These are phyloP conservation scores for Epipyxis sp. DNA, from an alignment of 108 stramenopile genomes.

Conservation along the genomic window DNA sequence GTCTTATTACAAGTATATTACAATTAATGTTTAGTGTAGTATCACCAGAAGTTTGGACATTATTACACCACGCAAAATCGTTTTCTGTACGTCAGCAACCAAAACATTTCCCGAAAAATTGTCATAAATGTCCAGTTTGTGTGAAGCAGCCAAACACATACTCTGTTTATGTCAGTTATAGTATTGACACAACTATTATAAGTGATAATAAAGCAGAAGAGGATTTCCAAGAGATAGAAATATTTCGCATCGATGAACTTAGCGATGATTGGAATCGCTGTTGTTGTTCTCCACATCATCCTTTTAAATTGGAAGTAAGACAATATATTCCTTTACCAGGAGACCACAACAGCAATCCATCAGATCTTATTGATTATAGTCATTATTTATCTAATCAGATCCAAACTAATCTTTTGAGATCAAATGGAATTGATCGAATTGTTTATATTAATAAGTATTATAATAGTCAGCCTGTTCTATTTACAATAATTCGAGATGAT, in stretches of 20 bases:
- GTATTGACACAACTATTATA: too few relatives aligned
- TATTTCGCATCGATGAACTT: constrained; percentile 36
- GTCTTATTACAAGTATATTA: too few relatives aligned
- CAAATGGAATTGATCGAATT: neutral
- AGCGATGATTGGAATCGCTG: constrained; percentile 29
- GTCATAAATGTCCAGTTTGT: neutral
- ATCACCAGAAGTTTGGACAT: neutral
- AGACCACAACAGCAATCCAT: neutral
- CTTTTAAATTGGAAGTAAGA: constrained; percentile 13
- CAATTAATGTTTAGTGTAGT: too few relatives aligned
- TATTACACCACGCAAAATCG: neutral
- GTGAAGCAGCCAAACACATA: constrained; percentile 43
- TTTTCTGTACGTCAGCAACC: neutral
- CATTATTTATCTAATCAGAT: neutral
- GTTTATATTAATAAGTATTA: neutral
- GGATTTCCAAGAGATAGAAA: too few relatives aligned
- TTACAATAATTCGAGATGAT: constrained; percentile 44
- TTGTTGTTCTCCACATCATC: constrained; percentile 40
- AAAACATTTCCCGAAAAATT: neutral
- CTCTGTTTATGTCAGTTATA: constrained; percentile 28
- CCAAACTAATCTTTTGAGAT: neutral
- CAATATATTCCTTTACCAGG: neutral
- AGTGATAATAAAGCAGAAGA: constrained; percentile 12
- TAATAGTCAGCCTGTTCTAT: neutral
- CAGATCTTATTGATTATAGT: too few relatives aligned